phyloP scores from a whole-genome alignment of 2,329 filamentous ascomycete species.

The Trichoderma asperellum region DNA sequence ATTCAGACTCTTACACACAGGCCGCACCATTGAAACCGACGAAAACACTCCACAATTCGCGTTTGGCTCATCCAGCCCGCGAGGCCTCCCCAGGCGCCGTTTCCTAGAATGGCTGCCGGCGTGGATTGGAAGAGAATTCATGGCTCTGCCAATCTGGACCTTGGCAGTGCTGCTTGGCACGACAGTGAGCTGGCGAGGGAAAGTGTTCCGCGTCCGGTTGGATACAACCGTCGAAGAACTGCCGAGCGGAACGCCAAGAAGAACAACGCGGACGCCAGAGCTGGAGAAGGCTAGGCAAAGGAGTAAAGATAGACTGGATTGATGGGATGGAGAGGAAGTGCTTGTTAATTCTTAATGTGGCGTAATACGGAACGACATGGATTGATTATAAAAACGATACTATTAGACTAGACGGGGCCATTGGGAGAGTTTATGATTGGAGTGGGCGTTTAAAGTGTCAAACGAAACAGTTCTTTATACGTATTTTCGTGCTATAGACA shows the following conservation, averaged over 20 bases:
- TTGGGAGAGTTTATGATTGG: neutral
- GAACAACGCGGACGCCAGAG: constrained; percentile 32
- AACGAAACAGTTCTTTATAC: neutral
- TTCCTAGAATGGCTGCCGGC: constrained; percentile 75
- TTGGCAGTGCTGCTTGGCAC: constrained; percentile 89
- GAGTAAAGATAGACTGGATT: constrained; percentile 38
- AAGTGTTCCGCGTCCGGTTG: constrained; percentile 76
- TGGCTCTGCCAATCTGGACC: constrained; percentile 87
- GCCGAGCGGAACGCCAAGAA: constrained; percentile 15
- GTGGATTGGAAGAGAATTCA: constrained; percentile 81
- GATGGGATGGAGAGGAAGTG: neutral
- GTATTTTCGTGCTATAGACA: neutral
- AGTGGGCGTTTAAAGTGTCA: constrained; percentile 5
- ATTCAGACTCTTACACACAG: constrained; percentile 75
- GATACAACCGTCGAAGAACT: constrained; percentile 75
- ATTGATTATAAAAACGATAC: neutral
- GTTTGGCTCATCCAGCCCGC: constrained; percentile 45
- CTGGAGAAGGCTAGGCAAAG: constrained; percentile 32
- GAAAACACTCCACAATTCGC: constrained; percentile 76
- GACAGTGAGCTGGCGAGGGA: constrained; percentile 85
- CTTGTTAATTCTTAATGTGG: neutral
- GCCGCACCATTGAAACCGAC: constrained; percentile 70
- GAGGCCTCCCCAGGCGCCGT: constrained; percentile 53
- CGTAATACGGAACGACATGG: neutral
- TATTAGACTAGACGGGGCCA: constrained; percentile 1